These are phyloP conservation scores for Huntiella moniliformis DNA, from an alignment of 2,329 filamentous ascomycete genomes.

Conservation along the genomic window DNA sequence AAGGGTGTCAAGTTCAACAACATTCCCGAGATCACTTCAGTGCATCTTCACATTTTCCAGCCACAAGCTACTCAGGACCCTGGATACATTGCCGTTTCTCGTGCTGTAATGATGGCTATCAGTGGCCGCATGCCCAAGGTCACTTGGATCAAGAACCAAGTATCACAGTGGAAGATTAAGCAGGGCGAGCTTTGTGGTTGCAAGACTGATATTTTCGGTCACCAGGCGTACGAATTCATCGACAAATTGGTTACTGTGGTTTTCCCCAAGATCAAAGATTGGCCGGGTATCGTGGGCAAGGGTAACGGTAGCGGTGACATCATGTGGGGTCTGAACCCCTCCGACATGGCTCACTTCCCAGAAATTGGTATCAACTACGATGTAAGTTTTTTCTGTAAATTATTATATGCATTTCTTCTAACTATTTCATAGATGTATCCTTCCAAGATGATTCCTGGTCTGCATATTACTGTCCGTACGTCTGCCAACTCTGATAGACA, in stretches of 20 bases:
- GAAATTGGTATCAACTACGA: slow-evolving; percentile 93
- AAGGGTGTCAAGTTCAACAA: slow-evolving; percentile 62
- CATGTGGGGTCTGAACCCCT: slow-evolving; percentile 56
- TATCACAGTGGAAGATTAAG: slow-evolving; percentile 57
- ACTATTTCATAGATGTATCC: slow-evolving; percentile 33
- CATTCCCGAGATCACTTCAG: slow-evolving; percentile 60
- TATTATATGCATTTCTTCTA: slow-evolving; percentile 4
- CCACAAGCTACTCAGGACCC: slow-evolving; percentile 53
- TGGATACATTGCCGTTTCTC: slow-evolving; percentile 60
- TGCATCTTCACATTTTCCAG: slow-evolving; percentile 63
- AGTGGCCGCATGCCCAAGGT: slow-evolving; percentile 55
- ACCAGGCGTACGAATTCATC: slow-evolving; percentile 75
- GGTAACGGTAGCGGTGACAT: slow-evolving; percentile 84
- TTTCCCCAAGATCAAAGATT: slow-evolving; percentile 90
- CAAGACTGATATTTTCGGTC: slow-evolving; percentile 59
- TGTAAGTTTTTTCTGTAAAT: slow-evolving; percentile 33
- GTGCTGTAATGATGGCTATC: slow-evolving; percentile 71
- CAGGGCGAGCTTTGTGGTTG: slow-evolving; percentile 54
- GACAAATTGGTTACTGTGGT: slow-evolving; percentile 82
- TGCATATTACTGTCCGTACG: slow-evolving; percentile 67
- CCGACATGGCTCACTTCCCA: slow-evolving; percentile 68
- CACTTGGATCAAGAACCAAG: slow-evolving; percentile 49
- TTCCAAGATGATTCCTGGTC: slow-evolving; percentile 61
- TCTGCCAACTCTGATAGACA: slow-evolving; percentile 72
- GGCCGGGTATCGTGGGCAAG: slow-evolving; percentile 45